Percentiles rank a stretch among this genome's conserved stretches.
These are phyloP conservation scores for Madurella mycetomatis DNA, from an alignment of 2,329 filamentous ascomycete genomes.

Conservation along the genomic window DNA sequence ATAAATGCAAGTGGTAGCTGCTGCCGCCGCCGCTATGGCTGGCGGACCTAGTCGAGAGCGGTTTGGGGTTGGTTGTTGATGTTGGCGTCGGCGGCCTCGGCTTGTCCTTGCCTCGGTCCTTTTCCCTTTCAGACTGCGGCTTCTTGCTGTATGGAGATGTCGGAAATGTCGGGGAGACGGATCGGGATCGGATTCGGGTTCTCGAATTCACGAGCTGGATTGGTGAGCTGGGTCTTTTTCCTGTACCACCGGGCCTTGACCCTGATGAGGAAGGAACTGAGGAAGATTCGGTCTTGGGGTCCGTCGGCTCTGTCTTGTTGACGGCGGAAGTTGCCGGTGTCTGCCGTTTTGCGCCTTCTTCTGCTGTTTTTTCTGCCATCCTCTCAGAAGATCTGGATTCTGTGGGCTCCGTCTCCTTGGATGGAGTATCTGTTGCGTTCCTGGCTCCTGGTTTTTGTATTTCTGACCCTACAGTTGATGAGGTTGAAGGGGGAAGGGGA, in stretches of 20 bases:
- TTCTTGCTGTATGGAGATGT: not conserved
- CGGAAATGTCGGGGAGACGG: not conserved
- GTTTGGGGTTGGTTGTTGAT: not conserved
- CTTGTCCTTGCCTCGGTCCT: not conserved
- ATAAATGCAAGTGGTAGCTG: slow-evolving; percentile 18
- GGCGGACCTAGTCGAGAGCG: not conserved
- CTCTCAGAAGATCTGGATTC: not conserved
- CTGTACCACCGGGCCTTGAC: not conserved
- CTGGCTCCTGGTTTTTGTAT: not conserved
- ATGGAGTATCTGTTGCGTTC: not conserved
- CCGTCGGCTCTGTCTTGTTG: not conserved
- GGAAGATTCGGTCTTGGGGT: not conserved
- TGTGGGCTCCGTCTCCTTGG: not conserved
- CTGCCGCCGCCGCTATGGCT: not conserved
- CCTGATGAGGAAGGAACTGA: not conserved
- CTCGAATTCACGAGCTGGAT: not conserved
- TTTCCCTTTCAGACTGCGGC: not conserved
- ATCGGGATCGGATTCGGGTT: not conserved
- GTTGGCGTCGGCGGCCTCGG: not conserved
- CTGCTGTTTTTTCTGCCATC: slow-evolving; percentile 1
- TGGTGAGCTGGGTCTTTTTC: not conserved
- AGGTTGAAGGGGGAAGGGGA: not conserved
- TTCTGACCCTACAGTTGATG: not conserved
- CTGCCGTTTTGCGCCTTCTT: not conserved
- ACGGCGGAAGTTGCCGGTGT: not conserved